These are phyloP conservation scores for Desmodesmus armatus DNA, from an alignment of 139 green algal species.

Conservation along the genomic window DNA sequence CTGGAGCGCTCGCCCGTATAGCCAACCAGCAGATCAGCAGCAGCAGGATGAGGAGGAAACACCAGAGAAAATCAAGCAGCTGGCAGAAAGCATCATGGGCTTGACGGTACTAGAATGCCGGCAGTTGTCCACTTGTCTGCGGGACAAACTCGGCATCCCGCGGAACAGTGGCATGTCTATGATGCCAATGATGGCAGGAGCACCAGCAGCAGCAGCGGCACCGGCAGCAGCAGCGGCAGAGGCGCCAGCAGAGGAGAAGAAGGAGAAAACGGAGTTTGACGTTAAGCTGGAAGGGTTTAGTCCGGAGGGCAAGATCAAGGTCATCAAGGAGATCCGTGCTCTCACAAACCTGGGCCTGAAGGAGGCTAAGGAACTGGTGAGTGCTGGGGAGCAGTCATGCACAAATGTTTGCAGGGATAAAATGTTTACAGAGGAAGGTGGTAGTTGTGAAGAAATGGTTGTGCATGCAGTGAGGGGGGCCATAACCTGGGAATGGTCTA, in stretches of 20 bases:
- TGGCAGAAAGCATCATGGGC: constrained; percentile 79
- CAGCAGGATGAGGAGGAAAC: constrained; percentile 1
- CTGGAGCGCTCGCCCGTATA: constrained; percentile 5
- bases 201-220: constrained; percentile 28
- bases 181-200: constrained; percentile 49
- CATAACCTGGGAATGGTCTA: no score
- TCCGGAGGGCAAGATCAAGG: constrained; percentile 95
- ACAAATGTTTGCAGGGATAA: no score
- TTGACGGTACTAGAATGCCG: constrained; percentile 84
- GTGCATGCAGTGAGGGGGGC: no score
- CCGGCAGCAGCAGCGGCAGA: constrained; percentile 54
- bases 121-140: constrained; percentile 80
- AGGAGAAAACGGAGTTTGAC: constrained; percentile 96
- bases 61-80: constrained; percentile 60
- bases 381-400: constrained; percentile 5
- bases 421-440: no score
- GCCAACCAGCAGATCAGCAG: constrained; percentile 26
- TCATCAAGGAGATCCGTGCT: constrained; percentile 98
- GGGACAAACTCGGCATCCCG: constrained; percentile 73
- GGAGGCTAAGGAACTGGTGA: constrained; percentile 98
- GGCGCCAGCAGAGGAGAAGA: constrained; percentile 55
- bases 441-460: no score
- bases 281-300: constrained; percentile 96
- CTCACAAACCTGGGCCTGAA: constrained; percentile 96
- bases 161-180: constrained; percentile 57